Percentiles rank a stretch among this genome's conserved stretches.
These are phyloP conservation scores for Bathelium albidoporum DNA, from an alignment of 495 filamentous ascomycete species.

Conservation along the genomic window DNA sequence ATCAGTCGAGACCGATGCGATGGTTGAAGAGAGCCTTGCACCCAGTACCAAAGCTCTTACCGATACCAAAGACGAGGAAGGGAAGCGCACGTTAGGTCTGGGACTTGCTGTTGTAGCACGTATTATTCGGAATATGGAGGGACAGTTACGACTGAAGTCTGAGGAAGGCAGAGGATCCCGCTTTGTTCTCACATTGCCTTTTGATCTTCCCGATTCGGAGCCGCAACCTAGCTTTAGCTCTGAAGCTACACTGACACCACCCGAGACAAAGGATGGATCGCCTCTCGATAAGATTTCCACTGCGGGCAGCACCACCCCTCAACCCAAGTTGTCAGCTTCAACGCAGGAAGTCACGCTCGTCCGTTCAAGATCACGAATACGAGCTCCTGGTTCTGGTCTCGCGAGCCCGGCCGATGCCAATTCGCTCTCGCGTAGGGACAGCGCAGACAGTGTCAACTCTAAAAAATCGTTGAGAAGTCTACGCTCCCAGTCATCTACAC, in stretches of 20 bases:
- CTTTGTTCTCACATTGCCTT: constrained; percentile 64
- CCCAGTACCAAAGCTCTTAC: constrained; percentile 10
- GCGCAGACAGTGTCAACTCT: constrained; percentile 33
- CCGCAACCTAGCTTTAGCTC: constrained; percentile 1
- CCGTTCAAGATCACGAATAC: background rate
- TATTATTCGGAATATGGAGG: constrained; percentile 81
- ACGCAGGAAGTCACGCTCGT: constrained; percentile 9
- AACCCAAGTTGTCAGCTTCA: constrained; percentile 3
- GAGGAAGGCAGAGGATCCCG: constrained; percentile 77
- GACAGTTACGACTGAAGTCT: constrained; percentile 78
- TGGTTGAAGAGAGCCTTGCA: constrained; percentile 30
- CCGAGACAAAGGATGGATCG: background rate
- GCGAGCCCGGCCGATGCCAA: background rate
- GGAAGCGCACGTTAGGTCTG: constrained; percentile 54
- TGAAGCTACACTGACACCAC: background rate
- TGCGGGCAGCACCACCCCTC: constrained; percentile 21
- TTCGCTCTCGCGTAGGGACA: constrained; percentile 24
- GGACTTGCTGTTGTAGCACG: constrained; percentile 80
- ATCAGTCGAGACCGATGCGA: constrained; percentile 37
- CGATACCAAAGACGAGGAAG: constrained; percentile 16
- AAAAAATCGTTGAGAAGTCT: constrained; percentile 39
- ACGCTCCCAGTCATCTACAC: constrained; percentile 4
- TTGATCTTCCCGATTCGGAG: constrained; percentile 48
- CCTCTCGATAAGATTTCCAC: background rate
- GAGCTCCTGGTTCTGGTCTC: constrained; percentile 5